A percentile compares a stretch with the other conserved stretches of the same genome.
These are phyloP conservation scores for Leucocoprinus birnbaumii DNA, from an alignment of 768 basidiomycete genomes.

Conservation along the genomic window DNA sequence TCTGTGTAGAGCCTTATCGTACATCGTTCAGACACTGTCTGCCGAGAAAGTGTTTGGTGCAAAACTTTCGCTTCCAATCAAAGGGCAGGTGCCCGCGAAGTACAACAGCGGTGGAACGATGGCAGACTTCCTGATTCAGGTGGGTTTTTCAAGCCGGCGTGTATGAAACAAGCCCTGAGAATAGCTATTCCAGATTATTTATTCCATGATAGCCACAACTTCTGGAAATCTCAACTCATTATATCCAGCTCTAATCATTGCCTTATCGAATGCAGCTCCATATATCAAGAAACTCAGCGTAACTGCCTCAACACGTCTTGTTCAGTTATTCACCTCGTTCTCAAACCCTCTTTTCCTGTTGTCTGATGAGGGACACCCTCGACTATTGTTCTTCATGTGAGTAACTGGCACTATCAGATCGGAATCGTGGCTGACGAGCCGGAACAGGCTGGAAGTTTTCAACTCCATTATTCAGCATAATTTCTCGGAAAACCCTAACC, in stretches of 20 bases:
- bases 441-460: conserved; percentile 81
- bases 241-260: conserved; percentile 91
- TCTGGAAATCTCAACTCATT: conserved; percentile 77
- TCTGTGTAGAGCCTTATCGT: conserved; percentile 83
- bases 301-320: conserved; percentile 75
- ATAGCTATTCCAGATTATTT: conserved; percentile 61
- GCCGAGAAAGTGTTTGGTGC: conserved; percentile 77
- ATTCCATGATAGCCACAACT: conserved; percentile 86
- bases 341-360: conserved; percentile 86
- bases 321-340: conserved; percentile 91
- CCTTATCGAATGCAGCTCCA: conserved; percentile 85
- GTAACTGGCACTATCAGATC: conserved; percentile 18
- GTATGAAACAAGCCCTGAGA: conserved; percentile 12
- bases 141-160: conserved; percentile 29
- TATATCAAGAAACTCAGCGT: conserved; percentile 81
- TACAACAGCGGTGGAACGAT: conserved; percentile 72
- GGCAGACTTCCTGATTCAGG: conserved; percentile 87
- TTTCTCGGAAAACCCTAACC: conserved; percentile 79
- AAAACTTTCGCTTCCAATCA: conserved; percentile 65
- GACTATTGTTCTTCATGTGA: conserved; percentile 89
- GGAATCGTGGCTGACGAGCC: background rate
- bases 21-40: conserved; percentile 89
- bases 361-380: conserved; percentile 92
- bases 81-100: conserved; percentile 67
- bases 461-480: conserved; percentile 81